Evolutionary conservation across 2,329 filamentous ascomycete genomes (phyloP).

Genomic region (Apiospora arundinis): DNA sequence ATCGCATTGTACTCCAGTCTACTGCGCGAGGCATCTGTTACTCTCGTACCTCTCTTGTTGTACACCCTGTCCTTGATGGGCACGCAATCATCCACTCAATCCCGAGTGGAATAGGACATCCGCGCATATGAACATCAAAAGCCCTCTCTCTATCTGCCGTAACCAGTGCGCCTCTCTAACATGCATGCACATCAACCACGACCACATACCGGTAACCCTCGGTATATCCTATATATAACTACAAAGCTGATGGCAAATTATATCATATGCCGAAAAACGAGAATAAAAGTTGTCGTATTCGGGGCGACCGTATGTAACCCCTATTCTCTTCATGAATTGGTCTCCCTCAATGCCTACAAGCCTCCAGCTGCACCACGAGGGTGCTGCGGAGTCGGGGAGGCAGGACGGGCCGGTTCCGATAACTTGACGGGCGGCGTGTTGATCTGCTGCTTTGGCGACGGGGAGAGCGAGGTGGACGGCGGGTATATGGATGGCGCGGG

Average conservation of each 20-base stretch:
- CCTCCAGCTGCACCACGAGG: constrained; percentile 28
- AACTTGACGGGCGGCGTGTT: constrained; percentile 67
- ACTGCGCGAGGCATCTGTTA: background rate
- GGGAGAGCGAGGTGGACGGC: constrained; percentile 62
- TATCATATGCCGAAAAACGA: background rate
- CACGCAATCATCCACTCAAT: constrained; percentile 1
- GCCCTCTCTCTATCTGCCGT: background rate
- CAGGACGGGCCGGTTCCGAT: constrained; percentile 40
- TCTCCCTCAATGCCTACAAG: background rate
- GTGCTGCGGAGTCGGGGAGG: constrained; percentile 35
- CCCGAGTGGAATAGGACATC: background rate
- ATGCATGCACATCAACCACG: background rate
- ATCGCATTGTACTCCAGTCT: background rate
- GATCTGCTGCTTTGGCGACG: constrained; percentile 62
- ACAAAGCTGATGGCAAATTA: constrained; percentile 5
- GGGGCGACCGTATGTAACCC: background rate
- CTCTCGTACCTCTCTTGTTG: background rate
- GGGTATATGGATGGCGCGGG: constrained; percentile 57
- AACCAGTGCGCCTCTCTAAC: constrained; percentile 5
- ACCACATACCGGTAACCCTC: background rate
- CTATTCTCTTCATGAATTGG: background rate
- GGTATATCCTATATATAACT: constrained; percentile 16
- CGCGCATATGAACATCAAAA: background rate
- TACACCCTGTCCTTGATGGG: background rate
- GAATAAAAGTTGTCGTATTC: background rate